Base-by-base conservation (phyloP, 2,329 filamentous ascomycete genomes). In the Neonectria coccinea region DNA sequence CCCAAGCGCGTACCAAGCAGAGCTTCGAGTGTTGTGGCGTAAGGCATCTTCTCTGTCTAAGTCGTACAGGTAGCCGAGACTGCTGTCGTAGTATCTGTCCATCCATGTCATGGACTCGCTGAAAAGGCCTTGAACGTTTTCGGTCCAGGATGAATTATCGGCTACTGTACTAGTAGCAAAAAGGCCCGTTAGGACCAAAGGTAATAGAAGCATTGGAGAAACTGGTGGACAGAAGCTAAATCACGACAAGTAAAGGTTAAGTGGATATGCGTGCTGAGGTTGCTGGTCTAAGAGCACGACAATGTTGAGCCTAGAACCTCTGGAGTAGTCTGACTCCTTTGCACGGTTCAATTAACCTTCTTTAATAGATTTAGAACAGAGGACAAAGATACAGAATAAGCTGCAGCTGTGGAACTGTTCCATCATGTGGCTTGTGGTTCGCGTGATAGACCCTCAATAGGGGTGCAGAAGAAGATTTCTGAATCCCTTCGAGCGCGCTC, bases 1-100 rank as follows among this genome's bases (percentile, higher is more conserved):
- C 0, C 87, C 87, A 5, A 85, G 79, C 0, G 86, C 85, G 73
- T 89, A 89, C 87, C 88, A 89, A 0, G 81, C 81, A 0, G 85
- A 86, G 47, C 81, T 83, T 56, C 86, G 81, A 1, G 86, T 89
- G 48, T 88, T 86, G 64, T 89, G 86, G 2, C 82, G 79, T 6
- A 87, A 76, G 0, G 85, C 84, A 9, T 79, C 72, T 2, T 76
- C 65, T 12, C 79, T 77, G 61, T 80, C 76, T 39, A 85, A 80
- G 47, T 84, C 80, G 73, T 86, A 87, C 14, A 89, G 74, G 62
- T 89, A 89, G 1, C 83, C 84, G 6, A 81, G 81, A 2, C 75
- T 74, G 2, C 77, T 57, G 64, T 89, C 87, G 69, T 88, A 89
- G 59, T 82, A 84, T 2, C 74, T 76, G 68, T 89, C 87, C 79